phyloP scores from a whole-genome alignment of 139 green algal species.

The Closterium sp. region DNA sequence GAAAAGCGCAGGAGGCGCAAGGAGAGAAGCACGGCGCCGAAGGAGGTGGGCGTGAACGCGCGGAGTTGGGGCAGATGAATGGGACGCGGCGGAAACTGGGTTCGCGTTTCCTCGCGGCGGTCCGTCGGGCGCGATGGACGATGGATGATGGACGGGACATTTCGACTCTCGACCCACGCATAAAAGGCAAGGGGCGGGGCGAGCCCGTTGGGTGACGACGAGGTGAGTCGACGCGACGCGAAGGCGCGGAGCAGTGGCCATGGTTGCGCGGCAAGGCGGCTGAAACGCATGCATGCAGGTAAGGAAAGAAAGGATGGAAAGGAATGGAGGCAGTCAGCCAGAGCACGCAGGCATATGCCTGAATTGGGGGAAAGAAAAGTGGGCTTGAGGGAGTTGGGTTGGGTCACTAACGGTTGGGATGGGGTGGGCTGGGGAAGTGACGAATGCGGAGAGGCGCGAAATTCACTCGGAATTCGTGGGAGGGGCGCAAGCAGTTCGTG shows the following conservation, averaged over 20 bases:
- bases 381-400: too few species aligned
- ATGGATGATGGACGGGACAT: neutral
- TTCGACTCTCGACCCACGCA: neutral
- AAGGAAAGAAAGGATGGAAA: too few species aligned
- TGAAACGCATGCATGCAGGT: too few species aligned
- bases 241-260: neutral
- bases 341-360: too few species aligned
- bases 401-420: neutral
- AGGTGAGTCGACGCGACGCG: neutral
- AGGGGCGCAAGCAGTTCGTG: neutral
- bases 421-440: neutral
- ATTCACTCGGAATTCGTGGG: neutral
- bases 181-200: neutral
- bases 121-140: neutral
- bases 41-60: too few species aligned
- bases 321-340: too few species aligned
- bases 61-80: neutral
- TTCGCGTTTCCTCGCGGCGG: neutral
- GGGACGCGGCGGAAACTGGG: neutral
- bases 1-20: too few species aligned
- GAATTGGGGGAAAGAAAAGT: too few species aligned
- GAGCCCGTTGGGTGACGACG: neutral
- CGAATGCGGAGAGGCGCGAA: neutral
- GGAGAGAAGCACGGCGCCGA: too few species aligned
- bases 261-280: too few species aligned